These are phyloP conservation scores for Xerophyta viscosa DNA, from an alignment of 106 monocot species.

Conservation along the genomic window DNA sequence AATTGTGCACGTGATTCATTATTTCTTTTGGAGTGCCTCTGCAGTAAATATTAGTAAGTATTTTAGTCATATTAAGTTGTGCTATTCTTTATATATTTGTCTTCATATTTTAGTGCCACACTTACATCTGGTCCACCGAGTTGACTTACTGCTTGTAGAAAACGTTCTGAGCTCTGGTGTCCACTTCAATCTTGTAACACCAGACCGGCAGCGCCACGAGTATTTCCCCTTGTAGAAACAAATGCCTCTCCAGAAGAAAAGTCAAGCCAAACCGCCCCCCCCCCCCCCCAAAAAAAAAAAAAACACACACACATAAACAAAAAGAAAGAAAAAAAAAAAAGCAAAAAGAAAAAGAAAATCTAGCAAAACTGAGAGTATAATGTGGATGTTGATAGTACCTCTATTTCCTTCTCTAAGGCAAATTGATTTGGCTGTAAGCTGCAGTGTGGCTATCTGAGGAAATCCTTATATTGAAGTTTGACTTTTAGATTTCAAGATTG, in stretches of 20 bases:
- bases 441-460: conserved; percentile 3
- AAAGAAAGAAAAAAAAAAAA: not conserved
- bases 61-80: too few species aligned
- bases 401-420: conserved; percentile 12
- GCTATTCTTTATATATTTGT: too few species aligned
- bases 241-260: conserved; percentile 45
- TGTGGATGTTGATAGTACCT: conserved; percentile 4
- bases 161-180: conserved; percentile 72
- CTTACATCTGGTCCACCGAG: conserved; percentile 95
- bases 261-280: too few species aligned
- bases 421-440: conserved; percentile 11
- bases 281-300: conserved; percentile 35
- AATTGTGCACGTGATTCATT: conserved; percentile 23
- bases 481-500: conserved; percentile 13
- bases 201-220: conserved; percentile 47
- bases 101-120: too few species aligned
- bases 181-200: conserved; percentile 89
- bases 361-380: not conserved
- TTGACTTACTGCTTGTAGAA: conserved; percentile 82
- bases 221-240: conserved; percentile 50
- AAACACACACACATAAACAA: conserved; percentile 32
- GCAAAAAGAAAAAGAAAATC: not conserved
- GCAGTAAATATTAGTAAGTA: conserved; percentile 4
- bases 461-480: conserved; percentile 1
- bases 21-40: conserved; percentile 65